Evolutionary conservation across 148 eudicot species (phyloP).

Genomic region (Rhododendron simsii): DNA sequence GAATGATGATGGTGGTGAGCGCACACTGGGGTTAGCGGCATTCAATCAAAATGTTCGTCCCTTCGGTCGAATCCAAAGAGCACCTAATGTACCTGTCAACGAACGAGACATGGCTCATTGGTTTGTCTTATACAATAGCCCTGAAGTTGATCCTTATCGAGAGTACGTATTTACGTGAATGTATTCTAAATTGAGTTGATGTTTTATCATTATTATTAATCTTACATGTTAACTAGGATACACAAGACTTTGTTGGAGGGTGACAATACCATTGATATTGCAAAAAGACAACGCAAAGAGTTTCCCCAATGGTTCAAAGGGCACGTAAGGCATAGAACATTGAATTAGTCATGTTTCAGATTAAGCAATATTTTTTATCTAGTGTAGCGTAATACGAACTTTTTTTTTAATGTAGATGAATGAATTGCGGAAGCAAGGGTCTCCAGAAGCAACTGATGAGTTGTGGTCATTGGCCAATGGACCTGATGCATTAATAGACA

Average conservation of each 20-base stretch:
- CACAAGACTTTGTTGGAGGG: background rate
- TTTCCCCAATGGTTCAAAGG: background rate
- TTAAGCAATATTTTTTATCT: background rate
- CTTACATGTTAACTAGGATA: background rate
- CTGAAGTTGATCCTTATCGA: too few relatives aligned
- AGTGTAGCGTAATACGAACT: background rate
- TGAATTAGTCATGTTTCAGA: background rate
- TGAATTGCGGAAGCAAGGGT: background rate
- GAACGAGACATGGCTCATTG: too few relatives aligned
- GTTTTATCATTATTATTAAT: background rate
- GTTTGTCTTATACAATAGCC: too few relatives aligned
- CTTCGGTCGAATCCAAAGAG: too few relatives aligned
- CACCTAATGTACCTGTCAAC: too few relatives aligned
- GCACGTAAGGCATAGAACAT: background rate
- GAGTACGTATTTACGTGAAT: too few relatives aligned
- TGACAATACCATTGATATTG: background rate
- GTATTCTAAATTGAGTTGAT: too few relatives aligned
- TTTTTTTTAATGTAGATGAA: background rate
- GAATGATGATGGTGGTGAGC: too few relatives aligned
- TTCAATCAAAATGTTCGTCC: too few relatives aligned
- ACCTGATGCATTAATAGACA: background rate
- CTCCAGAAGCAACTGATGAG: background rate
- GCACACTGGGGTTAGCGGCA: too few relatives aligned
- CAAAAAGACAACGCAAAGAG: background rate
- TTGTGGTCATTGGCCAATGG: constrained; percentile 11